Evolutionary conservation across 179 eudicot genomes (phyloP), one percentile per base, ranked within the genome.

Genomic region (Amaranthus tricolor): DNA sequence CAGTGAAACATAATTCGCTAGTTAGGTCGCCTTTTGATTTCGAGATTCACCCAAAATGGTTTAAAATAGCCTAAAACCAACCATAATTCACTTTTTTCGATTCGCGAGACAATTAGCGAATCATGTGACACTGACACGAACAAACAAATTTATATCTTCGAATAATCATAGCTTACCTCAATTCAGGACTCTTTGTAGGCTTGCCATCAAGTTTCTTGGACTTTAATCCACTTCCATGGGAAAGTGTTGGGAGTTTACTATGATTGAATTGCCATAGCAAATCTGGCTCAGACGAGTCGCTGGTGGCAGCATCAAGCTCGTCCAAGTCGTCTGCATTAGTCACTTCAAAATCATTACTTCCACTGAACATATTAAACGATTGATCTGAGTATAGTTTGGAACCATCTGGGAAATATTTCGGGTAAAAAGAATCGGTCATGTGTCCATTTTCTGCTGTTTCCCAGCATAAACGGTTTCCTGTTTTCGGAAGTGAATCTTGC

Each of bases 211-310:
- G 64, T 84, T 86, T 91, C 64, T 75, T 86, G 60, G 78, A 71
- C 78, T 88, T 95, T 20, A 84, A 70, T 50, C 84, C 86, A 73
- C 70, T 71, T 70, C 88, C 94, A 73, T 79, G 90, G 48, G 85
- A 74, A 66, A 84, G 76, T 69, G 79, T 82, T 61, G 88, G 82
- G 74, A 89, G 84, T 82, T 88, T 95, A 75, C 94, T 81, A 57
- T 89, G 90, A 62, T 91, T 93, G 64, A 84, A 91, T 78, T 93
- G 97, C 98, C 98, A 95, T 66, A 89, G 86, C 84, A 93, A 84
- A 80, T 95, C 99, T 66, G 99, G 89, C 84, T 95, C 99, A 1
- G 99, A 95, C 5, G 99, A 95, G 75, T 95, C 98, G 47, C 96
- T 95, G 12, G 98, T 93, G 71, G 92, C 97, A 72, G 96, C 98